Conservation (phyloP, 192 early-diverging fungal species). For the Coemansia sp. region DNA sequence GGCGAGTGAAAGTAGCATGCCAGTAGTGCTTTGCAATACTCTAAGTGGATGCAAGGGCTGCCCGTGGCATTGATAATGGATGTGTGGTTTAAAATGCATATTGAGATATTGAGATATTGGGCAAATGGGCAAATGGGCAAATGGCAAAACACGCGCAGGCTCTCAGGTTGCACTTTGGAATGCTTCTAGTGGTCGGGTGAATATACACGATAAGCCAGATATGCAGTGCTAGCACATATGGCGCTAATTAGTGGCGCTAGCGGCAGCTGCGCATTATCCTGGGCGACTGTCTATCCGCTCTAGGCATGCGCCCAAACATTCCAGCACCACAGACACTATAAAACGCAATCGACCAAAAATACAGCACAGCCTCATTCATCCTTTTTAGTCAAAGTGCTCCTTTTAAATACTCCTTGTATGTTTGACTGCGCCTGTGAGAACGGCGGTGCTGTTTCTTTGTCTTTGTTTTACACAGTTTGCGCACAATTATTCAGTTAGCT, state of each 20-base stretch:
- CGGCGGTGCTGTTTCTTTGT: background rate
- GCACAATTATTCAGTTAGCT: background rate
- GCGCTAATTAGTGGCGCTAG: background rate
- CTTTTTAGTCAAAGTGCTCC: background rate
- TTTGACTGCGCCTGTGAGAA: background rate
- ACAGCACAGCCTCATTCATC: background rate
- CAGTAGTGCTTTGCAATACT: background rate
- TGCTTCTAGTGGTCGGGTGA: background rate
- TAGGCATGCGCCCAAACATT: background rate
- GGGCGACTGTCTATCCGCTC: background rate
- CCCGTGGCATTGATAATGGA: background rate
- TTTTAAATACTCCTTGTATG: background rate
- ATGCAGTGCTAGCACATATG: background rate
- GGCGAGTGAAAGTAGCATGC: background rate
- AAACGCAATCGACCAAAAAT: background rate
- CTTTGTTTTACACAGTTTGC: background rate
- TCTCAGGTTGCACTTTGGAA: background rate
- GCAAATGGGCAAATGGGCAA: background rate
- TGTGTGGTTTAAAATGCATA: too few relatives aligned
- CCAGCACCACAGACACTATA: background rate
- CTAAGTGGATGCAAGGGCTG: background rate
- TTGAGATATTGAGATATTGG: background rate
- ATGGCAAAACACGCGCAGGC: background rate
- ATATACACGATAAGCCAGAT: background rate
- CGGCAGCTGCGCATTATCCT: background rate